Conservation (phyloP, 2,329 filamentous ascomycete genomes). For the Fusarium nygamai region DNA sequence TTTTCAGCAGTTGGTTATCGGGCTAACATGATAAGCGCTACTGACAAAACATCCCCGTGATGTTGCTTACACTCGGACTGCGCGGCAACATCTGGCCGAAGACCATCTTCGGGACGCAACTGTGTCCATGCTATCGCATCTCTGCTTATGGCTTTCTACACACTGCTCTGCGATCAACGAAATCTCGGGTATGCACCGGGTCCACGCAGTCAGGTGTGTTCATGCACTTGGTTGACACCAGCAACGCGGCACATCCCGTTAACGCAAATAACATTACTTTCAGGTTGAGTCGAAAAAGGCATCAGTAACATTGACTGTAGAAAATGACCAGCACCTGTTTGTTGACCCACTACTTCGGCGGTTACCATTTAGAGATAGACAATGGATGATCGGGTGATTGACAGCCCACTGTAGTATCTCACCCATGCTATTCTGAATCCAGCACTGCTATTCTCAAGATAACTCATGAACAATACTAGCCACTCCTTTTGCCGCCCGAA, state of each 20-base stretch:
- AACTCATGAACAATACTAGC: background rate
- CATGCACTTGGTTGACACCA: no score
- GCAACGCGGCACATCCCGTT: no score
- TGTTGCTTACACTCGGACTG: background rate
- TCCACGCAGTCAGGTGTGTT: background rate
- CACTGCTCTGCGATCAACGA: accelerated
- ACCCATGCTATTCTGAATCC: background rate
- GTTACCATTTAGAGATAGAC: background rate
- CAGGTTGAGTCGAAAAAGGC: no score
- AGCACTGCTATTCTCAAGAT: background rate
- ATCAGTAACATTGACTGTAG: no score
- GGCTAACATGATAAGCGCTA: background rate
- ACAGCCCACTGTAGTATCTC: background rate
- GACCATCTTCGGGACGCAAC: background rate
- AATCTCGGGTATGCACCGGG: background rate
- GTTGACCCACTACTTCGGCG: background rate
- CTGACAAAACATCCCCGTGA: no score
- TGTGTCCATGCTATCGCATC: background rate
- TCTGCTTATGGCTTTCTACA: background rate
- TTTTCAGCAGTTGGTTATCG: background rate
- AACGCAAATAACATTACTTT: no score
- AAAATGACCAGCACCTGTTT: background rate
- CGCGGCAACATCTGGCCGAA: background rate
- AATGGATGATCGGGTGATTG: background rate
- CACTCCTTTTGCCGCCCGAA: background rate